Evolutionary conservation across 2,329 filamentous ascomycete genomes (phyloP).

Genomic region (Beauveria rudraprayagi): DNA sequence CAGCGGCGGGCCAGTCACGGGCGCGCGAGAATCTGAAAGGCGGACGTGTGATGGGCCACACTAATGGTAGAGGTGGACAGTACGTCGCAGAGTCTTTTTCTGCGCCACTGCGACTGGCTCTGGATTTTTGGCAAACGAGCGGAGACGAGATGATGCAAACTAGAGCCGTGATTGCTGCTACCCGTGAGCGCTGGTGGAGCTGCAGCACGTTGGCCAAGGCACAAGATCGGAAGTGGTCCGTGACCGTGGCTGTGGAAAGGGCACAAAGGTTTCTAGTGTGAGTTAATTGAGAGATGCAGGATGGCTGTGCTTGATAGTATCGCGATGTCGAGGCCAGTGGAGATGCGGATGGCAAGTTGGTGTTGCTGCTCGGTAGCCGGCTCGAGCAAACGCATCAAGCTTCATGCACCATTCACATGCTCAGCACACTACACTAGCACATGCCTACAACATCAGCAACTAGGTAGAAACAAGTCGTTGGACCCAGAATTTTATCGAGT

Average conservation of each 20-base stretch:
- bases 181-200: background rate
- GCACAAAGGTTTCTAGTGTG: too few relatives aligned
- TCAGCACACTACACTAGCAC: background rate
- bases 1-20: background rate
- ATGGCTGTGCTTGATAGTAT: background rate
- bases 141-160: slow-evolving; percentile 8
- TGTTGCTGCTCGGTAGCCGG: too few relatives aligned
- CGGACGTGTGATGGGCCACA: too few relatives aligned
- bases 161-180: slow-evolving; percentile 3
- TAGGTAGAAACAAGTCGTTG: background rate
- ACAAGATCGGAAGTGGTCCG: background rate
- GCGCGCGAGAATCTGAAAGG: background rate
- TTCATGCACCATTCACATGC: too few relatives aligned
- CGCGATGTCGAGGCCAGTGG: background rate
- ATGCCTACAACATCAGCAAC: background rate
- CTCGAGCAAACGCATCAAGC: too few relatives aligned
- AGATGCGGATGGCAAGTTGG: too few relatives aligned
- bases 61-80: background rate
- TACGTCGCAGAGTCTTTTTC: background rate
- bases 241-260: background rate
- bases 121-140: background rate
- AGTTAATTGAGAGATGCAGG: background rate
- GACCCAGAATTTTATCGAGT: background rate
- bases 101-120: background rate
- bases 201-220: background rate